Evolutionary conservation across 164 flowering plant species (phyloP), one percentile per base, ranked within the genome.

Genomic region (Vitis rupestris): DNA sequence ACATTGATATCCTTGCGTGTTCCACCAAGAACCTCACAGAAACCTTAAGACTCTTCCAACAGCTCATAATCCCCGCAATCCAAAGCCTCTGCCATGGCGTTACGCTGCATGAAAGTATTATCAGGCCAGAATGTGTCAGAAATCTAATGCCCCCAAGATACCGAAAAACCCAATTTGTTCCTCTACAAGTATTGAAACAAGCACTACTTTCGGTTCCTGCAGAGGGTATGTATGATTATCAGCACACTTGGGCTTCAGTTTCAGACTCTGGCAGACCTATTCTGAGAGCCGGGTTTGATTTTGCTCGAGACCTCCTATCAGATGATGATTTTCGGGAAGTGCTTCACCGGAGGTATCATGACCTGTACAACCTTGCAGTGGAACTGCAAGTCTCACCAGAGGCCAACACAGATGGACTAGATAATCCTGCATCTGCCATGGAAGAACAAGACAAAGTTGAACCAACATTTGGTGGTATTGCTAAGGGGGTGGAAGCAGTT

Each of bases 321-420:
- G 97, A 93, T 62, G 97, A 93, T 70, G 99, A 95, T 48, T 90
- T 95, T 60, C 74, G 92, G 12, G 93, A 95, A 74, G 97, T 93
- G 19, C 84, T 93, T 55, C 92, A 91, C 50, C 68, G 88, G 66
- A 79, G 97, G 59, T 95, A 93, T 63, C 81, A 88, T 68, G 98
- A 90, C 75, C 84, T 95, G 8, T 80, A 89, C 80, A 84, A 85
- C 79, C 91, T 93, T 19, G 97, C 98, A 0, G 64, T 68, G 55
- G 98, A 95, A 67, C 82, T 95, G 61, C 92, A 89, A 75, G 82
- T 95, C 60, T 86, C 88, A 15, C 68, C 76, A 16, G 96, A 88
- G 17, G 69, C 75, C 73, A 75, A 72, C 64, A 75, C 76, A 4
- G 86, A 86, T 15, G 82, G 23, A 48, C 50, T 73, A 10, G 76